Percentiles rank a stretch among this genome's conserved stretches.
Conservation (phyloP, 768 basidiomycete genomes). For the Panaeolus papilionaceus region DNA sequence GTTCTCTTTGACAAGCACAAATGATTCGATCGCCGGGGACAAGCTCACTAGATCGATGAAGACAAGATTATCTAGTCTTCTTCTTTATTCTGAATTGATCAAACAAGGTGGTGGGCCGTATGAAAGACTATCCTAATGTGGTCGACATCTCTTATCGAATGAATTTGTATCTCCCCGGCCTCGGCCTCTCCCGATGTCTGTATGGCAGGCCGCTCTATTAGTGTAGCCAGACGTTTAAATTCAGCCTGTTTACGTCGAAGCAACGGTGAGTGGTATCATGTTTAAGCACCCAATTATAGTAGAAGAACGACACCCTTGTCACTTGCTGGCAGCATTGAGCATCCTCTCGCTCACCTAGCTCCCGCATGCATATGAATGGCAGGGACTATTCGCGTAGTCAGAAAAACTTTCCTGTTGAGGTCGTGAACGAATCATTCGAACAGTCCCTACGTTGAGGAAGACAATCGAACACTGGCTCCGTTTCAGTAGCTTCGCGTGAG, state of each 20-base stretch:
- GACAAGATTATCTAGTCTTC: constrained; percentile 3
- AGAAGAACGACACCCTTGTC: not conserved
- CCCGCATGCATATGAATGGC: not conserved
- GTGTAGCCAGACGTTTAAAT: not conserved
- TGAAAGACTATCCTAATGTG: not conserved
- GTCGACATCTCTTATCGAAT: not conserved
- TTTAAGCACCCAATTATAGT: not conserved
- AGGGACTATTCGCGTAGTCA: not conserved
- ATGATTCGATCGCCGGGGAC: constrained; percentile 10
- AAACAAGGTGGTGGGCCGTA: not conserved
- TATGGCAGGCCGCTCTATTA: not conserved
- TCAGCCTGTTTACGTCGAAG: not conserved
- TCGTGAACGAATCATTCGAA: no score
- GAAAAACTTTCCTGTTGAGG: no score
- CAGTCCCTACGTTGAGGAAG: not conserved
- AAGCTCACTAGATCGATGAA: not conserved
- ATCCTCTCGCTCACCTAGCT: not conserved
- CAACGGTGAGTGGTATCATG: not conserved
- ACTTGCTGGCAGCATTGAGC: not conserved
- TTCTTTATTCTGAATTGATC: not conserved
- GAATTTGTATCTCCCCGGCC: not conserved
- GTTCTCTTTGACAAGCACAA: constrained; percentile 11
- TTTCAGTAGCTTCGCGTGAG: not conserved
- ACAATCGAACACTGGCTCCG: not conserved
- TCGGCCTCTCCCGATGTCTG: not conserved